phyloP scores from a whole-genome alignment of 306 rosid genomes.

The Spatholobus suberectus region DNA sequence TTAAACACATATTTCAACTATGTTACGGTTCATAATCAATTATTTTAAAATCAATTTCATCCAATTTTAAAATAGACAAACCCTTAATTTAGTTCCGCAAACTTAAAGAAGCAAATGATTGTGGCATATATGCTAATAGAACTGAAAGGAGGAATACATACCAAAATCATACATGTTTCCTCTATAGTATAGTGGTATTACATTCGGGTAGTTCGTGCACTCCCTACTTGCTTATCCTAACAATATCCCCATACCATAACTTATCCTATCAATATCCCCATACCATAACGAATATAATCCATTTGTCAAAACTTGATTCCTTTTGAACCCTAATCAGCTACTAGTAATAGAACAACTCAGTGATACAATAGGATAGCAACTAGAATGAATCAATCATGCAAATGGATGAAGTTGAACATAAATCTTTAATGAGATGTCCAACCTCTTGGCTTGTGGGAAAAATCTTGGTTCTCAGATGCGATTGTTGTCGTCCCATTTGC shows the following conservation, averaged over 20 bases:
- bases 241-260: background rate
- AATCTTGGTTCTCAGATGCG: constrained; percentile 39
- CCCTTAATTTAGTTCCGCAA: background rate
- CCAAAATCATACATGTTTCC: background rate
- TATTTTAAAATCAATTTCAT: background rate
- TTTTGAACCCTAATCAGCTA: background rate
- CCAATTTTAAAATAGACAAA: background rate
- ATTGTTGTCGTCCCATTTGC: constrained; percentile 52
- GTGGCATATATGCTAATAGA: background rate
- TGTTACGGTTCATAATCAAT: background rate
- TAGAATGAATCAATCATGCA: constrained; percentile 32
- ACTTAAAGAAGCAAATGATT: constrained; percentile 6
- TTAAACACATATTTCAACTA: background rate
- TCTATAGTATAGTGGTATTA: background rate
- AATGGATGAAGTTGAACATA: constrained; percentile 30
- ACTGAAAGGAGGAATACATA: background rate
- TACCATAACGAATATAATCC: constrained; percentile 5
- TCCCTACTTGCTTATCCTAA: constrained; percentile 3
- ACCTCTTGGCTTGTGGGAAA: constrained; percentile 39
- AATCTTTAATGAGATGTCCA: constrained; percentile 52
- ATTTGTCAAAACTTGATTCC: constrained; percentile 9
- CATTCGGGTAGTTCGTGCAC: background rate
- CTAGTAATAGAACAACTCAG: constrained; percentile 13
- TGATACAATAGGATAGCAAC: constrained; percentile 29
- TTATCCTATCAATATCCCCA: constrained; percentile 15